Base-by-base conservation (phyloP, 345 rosid species). In the Garcia nutans region DNA sequence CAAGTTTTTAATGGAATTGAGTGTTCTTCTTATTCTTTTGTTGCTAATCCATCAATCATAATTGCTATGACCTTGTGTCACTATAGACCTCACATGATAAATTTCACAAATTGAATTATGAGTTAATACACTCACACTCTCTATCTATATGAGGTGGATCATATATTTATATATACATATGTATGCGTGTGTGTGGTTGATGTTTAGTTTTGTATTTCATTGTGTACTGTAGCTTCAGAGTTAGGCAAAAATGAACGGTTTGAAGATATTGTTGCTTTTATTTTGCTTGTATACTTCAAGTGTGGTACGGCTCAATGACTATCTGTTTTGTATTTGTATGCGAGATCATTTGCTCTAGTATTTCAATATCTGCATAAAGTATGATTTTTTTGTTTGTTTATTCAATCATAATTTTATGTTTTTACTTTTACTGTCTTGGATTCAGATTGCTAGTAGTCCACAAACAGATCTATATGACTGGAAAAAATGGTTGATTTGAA, bases 401-500 rank as follows among this genome's bases (percentile, higher is more conserved):
- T 16, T 54, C 57, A 54, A 54, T 5, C 15, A 12, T 37, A 37
- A 16, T 33, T 11, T 33, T 44, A 26, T 64, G 20, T 63, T 0
- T 52, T n/a, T 45, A 49, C 26, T 22, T 57, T 70, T 56, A 31
- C 37, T 76, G 26, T 10, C 50, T 74, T 62, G 57, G 58, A 26
- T 82, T 84, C 71, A 96, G 99, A 76, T 70, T 77, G 92, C 89
- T 74, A 72, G 26, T 76, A 80, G 76, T 68, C 81, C 90, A 66
- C 92, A 62, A 64, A 92, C 93, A 16, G n/a, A n/a, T n/a, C n/a
- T n/a, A n/a, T n/a, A n/a, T n/a, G n/a, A n/a, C n/a, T n/a, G n/a
- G n/a, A n/a, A n/a, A n/a, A n/a, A n/a, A n/a, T n/a, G n/a, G n/a
- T n/a, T n/a, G n/a, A n/a, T n/a, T n/a, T n/a, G n/a, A n/a, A n/a